phyloP scores from a whole-genome alignment of 495 filamentous ascomycete genomes.

The Xylaria acuta region DNA sequence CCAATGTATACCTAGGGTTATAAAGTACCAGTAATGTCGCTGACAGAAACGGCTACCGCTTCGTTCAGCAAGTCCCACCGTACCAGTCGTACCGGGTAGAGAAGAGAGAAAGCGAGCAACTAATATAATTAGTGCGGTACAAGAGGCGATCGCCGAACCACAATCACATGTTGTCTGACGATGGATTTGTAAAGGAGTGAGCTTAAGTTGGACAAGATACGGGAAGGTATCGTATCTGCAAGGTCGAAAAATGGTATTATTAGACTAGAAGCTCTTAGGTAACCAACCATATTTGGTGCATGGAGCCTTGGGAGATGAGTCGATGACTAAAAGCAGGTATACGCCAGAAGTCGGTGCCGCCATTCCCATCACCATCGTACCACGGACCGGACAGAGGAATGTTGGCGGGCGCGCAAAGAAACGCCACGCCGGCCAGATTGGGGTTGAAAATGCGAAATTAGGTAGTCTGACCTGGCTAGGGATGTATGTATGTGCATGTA shows the following conservation, averaged over 20 bases:
- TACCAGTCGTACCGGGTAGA: neutral
- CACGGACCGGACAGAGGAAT: neutral
- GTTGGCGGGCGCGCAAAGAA: neutral
- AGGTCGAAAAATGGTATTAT: neutral
- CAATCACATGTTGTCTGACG: constrained; percentile 24
- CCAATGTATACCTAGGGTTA: neutral
- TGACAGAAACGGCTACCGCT: constrained; percentile 1
- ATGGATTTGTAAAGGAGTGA: constrained; percentile 20
- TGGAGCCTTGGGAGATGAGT: neutral
- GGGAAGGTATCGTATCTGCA: constrained; percentile 27
- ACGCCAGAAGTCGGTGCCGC: constrained; percentile 2
- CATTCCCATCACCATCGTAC: constrained; percentile 14
- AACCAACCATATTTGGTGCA: neutral
- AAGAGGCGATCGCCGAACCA: constrained; percentile 22
- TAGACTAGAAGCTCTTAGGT: constrained; percentile 7
- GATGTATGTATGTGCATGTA: too few relatives aligned
- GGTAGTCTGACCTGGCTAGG: neutral
- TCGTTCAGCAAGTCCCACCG: constrained; percentile 1
- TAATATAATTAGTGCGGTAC: constrained; percentile 20
- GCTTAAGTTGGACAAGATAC: constrained; percentile 28
- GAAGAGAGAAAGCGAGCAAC: constrained; percentile 1
- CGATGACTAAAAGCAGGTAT: constrained; percentile 3
- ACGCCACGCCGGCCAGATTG: neutral
- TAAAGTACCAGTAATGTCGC: neutral
- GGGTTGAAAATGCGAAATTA: constrained; percentile 7